Conservation (phyloP, 2,329 filamentous ascomycete species). For the Proliferodiscus dingleyae region DNA sequence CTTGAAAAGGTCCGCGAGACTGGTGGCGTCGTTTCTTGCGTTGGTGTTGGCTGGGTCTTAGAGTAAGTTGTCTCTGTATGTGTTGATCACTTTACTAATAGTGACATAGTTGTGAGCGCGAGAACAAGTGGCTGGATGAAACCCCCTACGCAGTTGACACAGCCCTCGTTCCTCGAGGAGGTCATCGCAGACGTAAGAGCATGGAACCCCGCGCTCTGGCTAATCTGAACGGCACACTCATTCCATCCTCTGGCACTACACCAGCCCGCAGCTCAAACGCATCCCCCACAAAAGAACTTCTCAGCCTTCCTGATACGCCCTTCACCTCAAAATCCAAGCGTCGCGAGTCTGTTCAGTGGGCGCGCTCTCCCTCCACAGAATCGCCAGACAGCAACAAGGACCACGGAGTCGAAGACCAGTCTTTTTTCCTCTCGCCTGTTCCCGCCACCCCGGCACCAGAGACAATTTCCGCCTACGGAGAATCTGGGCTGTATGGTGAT, state of each 20-base stretch:
- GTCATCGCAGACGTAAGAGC: constrained; percentile 68
- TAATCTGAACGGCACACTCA: constrained; percentile 62
- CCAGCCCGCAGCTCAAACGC: constrained; percentile 22
- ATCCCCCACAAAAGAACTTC: constrained; percentile 30
- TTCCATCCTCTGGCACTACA: constrained; percentile 36
- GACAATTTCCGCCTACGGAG: constrained; percentile 26
- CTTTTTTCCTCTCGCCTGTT: constrained; percentile 27
- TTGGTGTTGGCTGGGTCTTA: constrained; percentile 83
- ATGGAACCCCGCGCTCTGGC: constrained; percentile 72
- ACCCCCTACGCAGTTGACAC: constrained; percentile 64
- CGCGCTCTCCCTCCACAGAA: constrained; percentile 24
- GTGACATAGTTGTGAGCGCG: constrained; percentile 60
- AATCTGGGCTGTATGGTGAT: constrained; percentile 27
- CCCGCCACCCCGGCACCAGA: constrained; percentile 30
- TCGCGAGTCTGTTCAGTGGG: constrained; percentile 31
- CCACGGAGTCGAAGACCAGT: constrained; percentile 21
- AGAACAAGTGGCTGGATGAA: constrained; percentile 74
- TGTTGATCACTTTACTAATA: constrained; percentile 28
- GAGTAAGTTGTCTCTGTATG: constrained; percentile 57
- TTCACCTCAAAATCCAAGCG: constrained; percentile 26
- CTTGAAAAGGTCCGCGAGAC: constrained; percentile 74
- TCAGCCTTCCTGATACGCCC: constrained; percentile 26
- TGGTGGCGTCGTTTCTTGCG: constrained; percentile 72
- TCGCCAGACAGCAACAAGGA: constrained; percentile 15
- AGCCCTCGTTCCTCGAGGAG: constrained; percentile 61